These are phyloP conservation scores for Arthrobotrys megalospora DNA, from an alignment of 2,329 filamentous ascomycete species.

Conservation along the genomic window DNA sequence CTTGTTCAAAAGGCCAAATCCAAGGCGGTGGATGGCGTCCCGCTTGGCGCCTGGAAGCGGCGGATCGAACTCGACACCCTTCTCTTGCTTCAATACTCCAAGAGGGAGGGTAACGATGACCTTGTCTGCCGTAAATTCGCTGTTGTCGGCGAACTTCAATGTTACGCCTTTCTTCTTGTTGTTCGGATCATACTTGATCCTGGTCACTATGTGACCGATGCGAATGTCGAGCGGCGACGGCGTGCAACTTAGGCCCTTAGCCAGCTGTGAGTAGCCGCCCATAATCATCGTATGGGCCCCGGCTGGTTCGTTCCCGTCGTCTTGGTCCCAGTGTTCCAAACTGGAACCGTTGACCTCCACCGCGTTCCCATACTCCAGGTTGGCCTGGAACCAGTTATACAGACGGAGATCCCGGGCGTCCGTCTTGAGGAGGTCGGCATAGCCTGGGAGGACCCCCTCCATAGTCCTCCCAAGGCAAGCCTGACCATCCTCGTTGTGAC, in stretches of 20 bases:
- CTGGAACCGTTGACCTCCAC: constrained; percentile 89
- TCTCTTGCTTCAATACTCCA: constrained; percentile 85
- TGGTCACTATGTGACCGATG: constrained; percentile 80
- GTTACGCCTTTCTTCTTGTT: constrained; percentile 64
- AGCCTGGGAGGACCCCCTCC: constrained; percentile 91
- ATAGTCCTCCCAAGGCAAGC: constrained; percentile 91
- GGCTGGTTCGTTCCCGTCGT: constrained; percentile 97
- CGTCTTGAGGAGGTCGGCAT: constrained; percentile 84
- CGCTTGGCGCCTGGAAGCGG: constrained; percentile 89
- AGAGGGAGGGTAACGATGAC: constrained; percentile 92
- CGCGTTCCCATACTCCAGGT: constrained; percentile 97
- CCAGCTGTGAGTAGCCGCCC: constrained; percentile 93
- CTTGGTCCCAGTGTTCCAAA: constrained; percentile 93
- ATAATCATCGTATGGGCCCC: constrained; percentile 93
- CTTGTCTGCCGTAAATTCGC: constrained; percentile 84
- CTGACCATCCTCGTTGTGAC: constrained; percentile 74
- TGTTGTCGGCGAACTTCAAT: constrained; percentile 68
- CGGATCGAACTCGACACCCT: constrained; percentile 86
- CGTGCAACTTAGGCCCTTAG: constrained; percentile 84
- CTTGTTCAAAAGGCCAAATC: constrained; percentile 96
- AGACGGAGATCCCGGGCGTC: constrained; percentile 89
- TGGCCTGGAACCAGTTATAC: constrained; percentile 98
- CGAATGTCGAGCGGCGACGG: constrained; percentile 83
- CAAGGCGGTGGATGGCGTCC: constrained; percentile 84
- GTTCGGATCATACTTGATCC: constrained; percentile 74